These are phyloP conservation scores for Rosa rugosa DNA, from an alignment of 306 rosid genomes.

Conservation along the genomic window DNA sequence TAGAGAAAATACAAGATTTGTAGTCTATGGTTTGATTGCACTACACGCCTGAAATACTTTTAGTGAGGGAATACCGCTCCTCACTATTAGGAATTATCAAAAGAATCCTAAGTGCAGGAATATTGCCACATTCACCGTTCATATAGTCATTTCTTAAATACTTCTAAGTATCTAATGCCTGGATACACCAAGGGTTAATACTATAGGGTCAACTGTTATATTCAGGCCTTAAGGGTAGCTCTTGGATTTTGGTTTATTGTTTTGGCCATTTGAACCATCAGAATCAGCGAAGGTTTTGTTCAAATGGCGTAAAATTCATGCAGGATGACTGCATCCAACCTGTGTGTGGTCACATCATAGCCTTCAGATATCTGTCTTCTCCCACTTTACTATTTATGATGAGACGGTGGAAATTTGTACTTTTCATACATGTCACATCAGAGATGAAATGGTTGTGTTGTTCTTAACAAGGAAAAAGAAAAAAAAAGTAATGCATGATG, in stretches of 20 bases:
- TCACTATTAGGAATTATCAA: neutral
- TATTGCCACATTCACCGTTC: neutral
- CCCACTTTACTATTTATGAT: neutral
- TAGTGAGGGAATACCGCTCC: neutral
- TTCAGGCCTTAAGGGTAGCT: neutral
- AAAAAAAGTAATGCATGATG: neutral
- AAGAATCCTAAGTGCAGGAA: neutral
- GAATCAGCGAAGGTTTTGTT: neutral
- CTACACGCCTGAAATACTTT: neutral
- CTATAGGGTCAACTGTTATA: neutral
- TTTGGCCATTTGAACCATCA: neutral
- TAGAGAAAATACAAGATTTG: neutral
- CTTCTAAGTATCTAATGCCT: neutral
- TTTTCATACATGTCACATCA: neutral
- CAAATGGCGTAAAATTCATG: neutral
- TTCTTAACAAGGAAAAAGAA: neutral
- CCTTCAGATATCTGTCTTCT: neutral
- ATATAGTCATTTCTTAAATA: neutral
- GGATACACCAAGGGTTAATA: neutral
- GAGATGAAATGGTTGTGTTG: neutral
- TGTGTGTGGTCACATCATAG: too few species aligned
- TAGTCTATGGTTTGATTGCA: conserved; percentile 2
- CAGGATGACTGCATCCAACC: neutral
- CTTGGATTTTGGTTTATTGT: neutral
- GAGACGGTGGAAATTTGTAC: neutral